These are phyloP conservation scores for Taphrina flavorubra DNA, from an alignment of 1,139 yeast genomes.

Conservation along the genomic window DNA sequence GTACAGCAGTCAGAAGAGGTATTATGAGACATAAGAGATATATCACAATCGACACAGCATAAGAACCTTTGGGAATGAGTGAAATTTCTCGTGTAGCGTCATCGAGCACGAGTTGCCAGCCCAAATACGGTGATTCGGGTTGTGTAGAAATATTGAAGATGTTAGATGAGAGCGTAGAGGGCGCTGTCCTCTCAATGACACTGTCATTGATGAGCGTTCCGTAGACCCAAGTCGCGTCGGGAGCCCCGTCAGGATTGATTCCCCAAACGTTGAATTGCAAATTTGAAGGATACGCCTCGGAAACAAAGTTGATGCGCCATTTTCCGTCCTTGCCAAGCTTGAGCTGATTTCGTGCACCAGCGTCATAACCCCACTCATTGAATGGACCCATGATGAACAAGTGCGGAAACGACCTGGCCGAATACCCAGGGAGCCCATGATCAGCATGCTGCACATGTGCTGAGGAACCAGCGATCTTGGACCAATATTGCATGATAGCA, in stretches of 20 bases:
- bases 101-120: conserved; percentile 36
- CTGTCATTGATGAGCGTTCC: conserved; percentile 37
- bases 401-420: conserved; percentile 41
- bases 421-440: conserved; percentile 5
- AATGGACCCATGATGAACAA: conserved; percentile 41
- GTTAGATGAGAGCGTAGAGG: conserved; percentile 39
- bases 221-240: conserved; percentile 41
- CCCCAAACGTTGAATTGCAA: conserved; percentile 44
- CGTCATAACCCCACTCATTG: conserved; percentile 43
- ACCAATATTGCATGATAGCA: conserved; percentile 42
- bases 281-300: conserved; percentile 40
- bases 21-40: conserved; percentile 38
- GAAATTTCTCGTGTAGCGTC: conserved; percentile 31
- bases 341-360: conserved; percentile 40
- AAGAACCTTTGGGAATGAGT: conserved; percentile 35
- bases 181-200: conserved; percentile 39
- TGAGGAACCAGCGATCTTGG: conserved; percentile 37
- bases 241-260: conserved; percentile 39
- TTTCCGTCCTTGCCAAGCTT: conserved; percentile 28
- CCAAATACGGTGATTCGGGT: conserved; percentile 36
- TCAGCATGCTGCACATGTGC: conserved; percentile 42
- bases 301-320: conserved; percentile 36
- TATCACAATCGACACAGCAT: conserved; percentile 39
- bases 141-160: conserved; percentile 40
- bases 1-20: conserved; percentile 37